Base-by-base conservation (phyloP, 352 stramenopile species). In the Phytophthora ohioensis region DNA sequence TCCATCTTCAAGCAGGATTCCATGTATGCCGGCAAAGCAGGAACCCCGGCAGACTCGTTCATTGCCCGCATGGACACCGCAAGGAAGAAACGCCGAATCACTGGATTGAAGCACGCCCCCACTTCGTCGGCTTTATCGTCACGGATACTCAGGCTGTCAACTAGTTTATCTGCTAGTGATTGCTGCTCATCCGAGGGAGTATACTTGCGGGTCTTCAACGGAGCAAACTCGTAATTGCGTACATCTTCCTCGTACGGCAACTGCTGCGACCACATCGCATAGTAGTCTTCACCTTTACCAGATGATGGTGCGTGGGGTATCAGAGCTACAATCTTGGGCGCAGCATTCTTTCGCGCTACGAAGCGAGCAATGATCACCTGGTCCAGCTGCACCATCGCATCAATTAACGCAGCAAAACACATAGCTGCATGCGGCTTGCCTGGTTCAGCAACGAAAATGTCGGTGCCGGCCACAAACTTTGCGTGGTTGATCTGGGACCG, bases 221-320 rank as follows among this genome's bases (percentile, higher is more conserved):
- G 79, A 42, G 84, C 75, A 64, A 95, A 95, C 64, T 95, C 87
- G 53, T 93, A 95, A 21, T 65, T 84, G 7, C 88, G 82, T 38
- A 94, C 11, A 42, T 95, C 88, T 77, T 95, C 88, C 64, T 93
- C 87, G 49, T 85, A 94, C 38, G 88, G 87, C 49, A 95, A 59
- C 60, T 92, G 84, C 31, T 93, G 85, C 6, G 78, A 75, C 87
- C 82, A 95, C 39, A 95, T 73, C 21, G 81, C 86, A 35, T 91
- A 90, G 55, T 84, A 95, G 34, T 84, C 79, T 57, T 90, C 75
- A 9, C 21, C 54, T 17, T 67, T 57, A 10, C 45, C 34, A 34
- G 46, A 47, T 3, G 51, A 80, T 10, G 82, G 84, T 0, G 66
- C 32, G 38, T 91, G 75, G 4, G 88, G 88, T 45, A 95, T 86